Evolutionary conservation across 2,329 filamentous ascomycete species (phyloP), one percentile per base, ranked within the genome.

Genomic region (Colletotrichum musicola): DNA sequence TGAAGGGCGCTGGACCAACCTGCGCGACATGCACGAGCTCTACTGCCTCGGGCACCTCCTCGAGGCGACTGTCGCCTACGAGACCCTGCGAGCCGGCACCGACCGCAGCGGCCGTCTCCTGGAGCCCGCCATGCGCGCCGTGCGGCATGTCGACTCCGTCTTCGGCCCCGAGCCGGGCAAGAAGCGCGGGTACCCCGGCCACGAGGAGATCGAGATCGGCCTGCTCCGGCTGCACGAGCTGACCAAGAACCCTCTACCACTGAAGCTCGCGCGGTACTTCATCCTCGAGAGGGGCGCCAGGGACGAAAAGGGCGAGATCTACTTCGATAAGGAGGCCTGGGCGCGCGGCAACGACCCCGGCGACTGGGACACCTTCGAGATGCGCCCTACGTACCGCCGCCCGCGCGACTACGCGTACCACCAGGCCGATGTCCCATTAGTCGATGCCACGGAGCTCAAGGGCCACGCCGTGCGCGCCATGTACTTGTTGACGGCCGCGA

Each of bases 401-500:
- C 76, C 46, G 46, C 68, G 10, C 72, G 73, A 63, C 46, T 74
- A 79, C 55, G 84, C 83, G 82, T 89, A 90, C 72, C 82, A 85
- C 62, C 87, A 90, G 74, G 85, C 87, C 0, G 87, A 90, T 71
- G 73, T 76, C 27, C 87, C 86, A 0, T 85, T 90, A 12, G 71
- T 82, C 0, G 80, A 88, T 54, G 86, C 89, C 72, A 70, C 81
- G 38, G 83, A 83, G 0, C 81, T 90, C 50, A 83, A 89, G 71
- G 88, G 88, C 0, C 88, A 90, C 71, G 82, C 85, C 0, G 88
- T 90, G 3, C 80, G 88, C 42, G 87, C 86, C 0, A 84, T 89
- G 81, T 90, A 90, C 73, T 81, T 90, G 1, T 79, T 89, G 4
- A 89, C 86, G 2, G 87, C 84, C 0, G 85, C 85, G 0, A 84